Conservation (phyloP, 2,329 filamentous ascomycete species). For the Stachybotrys echinatus region DNA sequence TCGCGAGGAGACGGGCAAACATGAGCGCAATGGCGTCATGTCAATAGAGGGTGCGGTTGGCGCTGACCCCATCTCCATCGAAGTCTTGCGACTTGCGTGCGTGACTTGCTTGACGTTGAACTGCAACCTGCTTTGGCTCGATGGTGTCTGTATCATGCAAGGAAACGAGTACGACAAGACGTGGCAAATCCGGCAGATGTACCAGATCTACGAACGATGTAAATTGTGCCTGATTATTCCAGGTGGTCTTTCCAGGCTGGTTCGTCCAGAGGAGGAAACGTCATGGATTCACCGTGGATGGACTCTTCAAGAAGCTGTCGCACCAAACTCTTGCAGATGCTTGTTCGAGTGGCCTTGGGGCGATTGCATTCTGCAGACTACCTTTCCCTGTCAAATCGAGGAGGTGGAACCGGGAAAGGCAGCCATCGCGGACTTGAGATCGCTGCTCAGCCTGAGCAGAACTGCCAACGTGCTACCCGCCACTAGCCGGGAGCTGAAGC, state of each 20-base stretch:
- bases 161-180: conserved; percentile 8
- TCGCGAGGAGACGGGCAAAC: background rate
- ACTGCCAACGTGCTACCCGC: background rate
- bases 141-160: conserved; percentile 10
- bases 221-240: conserved; percentile 12
- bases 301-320: conserved; percentile 16
- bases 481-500: background rate
- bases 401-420: background rate
- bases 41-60: conserved; percentile 7
- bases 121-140: conserved; percentile 9
- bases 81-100: conserved; percentile 7
- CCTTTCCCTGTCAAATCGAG: background rate
- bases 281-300: conserved; percentile 14
- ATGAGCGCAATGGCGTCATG: no score
- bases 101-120: conserved; percentile 2
- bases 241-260: conserved; percentile 11
- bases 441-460: background rate
- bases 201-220: conserved; percentile 10
- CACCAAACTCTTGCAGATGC: conserved; percentile 5
- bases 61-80: conserved; percentile 9
- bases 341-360: conserved; percentile 9
- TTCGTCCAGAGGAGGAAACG: conserved; percentile 8
- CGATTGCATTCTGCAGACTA: background rate
- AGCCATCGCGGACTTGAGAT: background rate
- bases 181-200: conserved; percentile 16